Evolutionary conservation across 352 stramenopile genomes (phyloP).

Genomic region (Globisporangium cystogenes): DNA sequence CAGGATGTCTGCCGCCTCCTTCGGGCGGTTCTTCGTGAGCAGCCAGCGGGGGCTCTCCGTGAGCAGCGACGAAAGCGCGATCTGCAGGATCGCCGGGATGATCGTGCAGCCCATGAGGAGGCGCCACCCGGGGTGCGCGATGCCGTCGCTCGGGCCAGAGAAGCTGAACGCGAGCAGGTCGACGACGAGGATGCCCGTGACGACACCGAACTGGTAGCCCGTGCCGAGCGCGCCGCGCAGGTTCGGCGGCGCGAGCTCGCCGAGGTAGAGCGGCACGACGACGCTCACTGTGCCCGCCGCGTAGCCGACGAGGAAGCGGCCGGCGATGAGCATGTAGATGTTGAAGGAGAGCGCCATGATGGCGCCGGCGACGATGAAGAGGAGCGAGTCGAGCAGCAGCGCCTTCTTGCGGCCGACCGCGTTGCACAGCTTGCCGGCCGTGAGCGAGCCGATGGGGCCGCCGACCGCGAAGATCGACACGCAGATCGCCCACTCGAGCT

Average conservation of each 20-base stretch:
- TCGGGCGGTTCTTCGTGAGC: slow-evolving; percentile 65
- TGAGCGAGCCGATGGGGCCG: slow-evolving; percentile 58
- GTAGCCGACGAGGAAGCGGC: slow-evolving; percentile 67
- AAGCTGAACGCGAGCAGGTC: slow-evolving; percentile 50
- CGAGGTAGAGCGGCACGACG: slow-evolving; percentile 66
- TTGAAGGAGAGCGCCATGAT: slow-evolving; percentile 59
- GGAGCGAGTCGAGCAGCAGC: slow-evolving; percentile 48
- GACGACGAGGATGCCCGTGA: slow-evolving; percentile 50
- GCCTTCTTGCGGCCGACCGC: slow-evolving; percentile 57
- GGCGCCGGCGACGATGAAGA: slow-evolving; percentile 54
- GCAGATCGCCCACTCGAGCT: slow-evolving; percentile 59
- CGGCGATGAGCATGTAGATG: slow-evolving; percentile 68
- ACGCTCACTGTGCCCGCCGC: slow-evolving; percentile 63
- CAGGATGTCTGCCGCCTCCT: slow-evolving; percentile 67
- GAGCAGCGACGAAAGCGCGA: slow-evolving; percentile 52
- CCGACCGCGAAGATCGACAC: slow-evolving; percentile 67
- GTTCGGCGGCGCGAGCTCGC: slow-evolving; percentile 64
- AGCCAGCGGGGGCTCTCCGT: slow-evolving; percentile 69
- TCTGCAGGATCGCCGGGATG: slow-evolving; percentile 55
- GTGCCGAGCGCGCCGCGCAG: slow-evolving; percentile 65
- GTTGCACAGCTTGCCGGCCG: slow-evolving; percentile 47
- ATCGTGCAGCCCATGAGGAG: slow-evolving; percentile 65
- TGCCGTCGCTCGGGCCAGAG: slow-evolving; percentile 43
- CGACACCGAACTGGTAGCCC: slow-evolving; percentile 71
- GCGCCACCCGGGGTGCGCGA: slow-evolving; percentile 56